Evolutionary conservation across 345 rosid species (phyloP), one percentile per base, ranked within the genome.

Genomic region (Heritiera fomes): DNA sequence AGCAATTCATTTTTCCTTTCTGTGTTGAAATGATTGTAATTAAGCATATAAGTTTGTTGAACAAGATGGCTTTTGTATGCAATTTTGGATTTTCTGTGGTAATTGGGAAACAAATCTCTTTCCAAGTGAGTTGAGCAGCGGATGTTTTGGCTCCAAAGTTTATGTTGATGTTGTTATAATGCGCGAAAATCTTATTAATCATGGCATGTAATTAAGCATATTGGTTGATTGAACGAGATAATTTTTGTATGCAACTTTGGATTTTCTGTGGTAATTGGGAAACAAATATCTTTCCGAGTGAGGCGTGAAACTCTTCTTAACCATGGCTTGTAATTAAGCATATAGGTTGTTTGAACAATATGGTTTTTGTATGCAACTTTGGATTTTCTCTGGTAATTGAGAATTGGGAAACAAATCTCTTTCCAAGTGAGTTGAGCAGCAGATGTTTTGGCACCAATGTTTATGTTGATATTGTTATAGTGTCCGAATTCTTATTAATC

Each of bases 61-160:
- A 43, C 28, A 23, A 43, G 34, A 41, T 46, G 49, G 5, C 28
- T 40, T 56, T 56, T 65, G 45, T 77, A 32, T 50, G n/a, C 7
- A 28, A n/a, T 55, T 53, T 41, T 32, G 20, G 52, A 12, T 59
- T 75, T 43, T 41, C 43, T 71, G 34, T 30, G 59, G 11, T 49
- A 50, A 71, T 71, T 49, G 56, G 45, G 28, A 32, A 53, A 71
- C 45, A 14, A 30, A 71, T 50, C 20, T 71, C 60, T 71, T 71
- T 4, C 75, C 74, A 2, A 20, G 8, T 23, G 74, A 70, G 58
- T 70, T 70, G 40, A 74, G 50, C 30, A 6, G 40, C 49, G 12
- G 59, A 72, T 52, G 17, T 34, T 17, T 72, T 53, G 49, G 45
- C 47, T 55, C 63, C 15, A 43, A 55, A 53, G 32, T 52, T 52